Evolutionary conservation across 305 asterid species (phyloP), one percentile per base, ranked within the genome.

Genomic region (Fraxinus paxiana): DNA sequence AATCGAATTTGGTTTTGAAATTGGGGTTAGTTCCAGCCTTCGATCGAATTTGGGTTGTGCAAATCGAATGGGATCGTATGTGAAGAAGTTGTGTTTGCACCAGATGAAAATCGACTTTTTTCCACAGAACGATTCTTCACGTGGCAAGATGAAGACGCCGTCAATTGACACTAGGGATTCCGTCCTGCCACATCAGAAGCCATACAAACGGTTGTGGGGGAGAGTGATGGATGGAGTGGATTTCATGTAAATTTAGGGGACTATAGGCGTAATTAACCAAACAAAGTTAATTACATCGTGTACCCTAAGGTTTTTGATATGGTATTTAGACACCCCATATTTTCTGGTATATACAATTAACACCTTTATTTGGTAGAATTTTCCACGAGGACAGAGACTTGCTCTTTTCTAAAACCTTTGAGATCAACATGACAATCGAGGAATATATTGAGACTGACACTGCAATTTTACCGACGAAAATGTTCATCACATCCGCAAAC

Each of bases 241-340:
- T 37, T 37, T 37, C 41, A 37, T 37, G 43, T 37, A 7, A 37
- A 81, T 35, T 78, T 51, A 72, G 31, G 20, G 82, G 76, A 81
- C 0, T 79, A 30, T 24, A 72, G 1, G 78, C 77, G 12, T 2
- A 34, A 35, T n/a, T 78, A 7, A 37, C 28, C 61, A 15, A 6
- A 0, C 6, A 6, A 43, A 77, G 8, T 63, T n/a, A 18, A 4
- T 18, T 13, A 31, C 7, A 74, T 67, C 69, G 67, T 24, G 10
- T 6, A 81, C 2, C 77, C 65, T 28, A 7, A 59, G 17, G 28
- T 75, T 81, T 41, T 51, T 65, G 63, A 85, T 82, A 82, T 82
- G 56, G 12, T 10, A 31, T 72, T 79, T 76, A 18, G 51, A 73
- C 76, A 20, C 82, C 80, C 82, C 18, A 13, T 46, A 46, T 46